Conservation (phyloP, 1,139 yeast genomes). For the Debaryomyces udenii region DNA sequence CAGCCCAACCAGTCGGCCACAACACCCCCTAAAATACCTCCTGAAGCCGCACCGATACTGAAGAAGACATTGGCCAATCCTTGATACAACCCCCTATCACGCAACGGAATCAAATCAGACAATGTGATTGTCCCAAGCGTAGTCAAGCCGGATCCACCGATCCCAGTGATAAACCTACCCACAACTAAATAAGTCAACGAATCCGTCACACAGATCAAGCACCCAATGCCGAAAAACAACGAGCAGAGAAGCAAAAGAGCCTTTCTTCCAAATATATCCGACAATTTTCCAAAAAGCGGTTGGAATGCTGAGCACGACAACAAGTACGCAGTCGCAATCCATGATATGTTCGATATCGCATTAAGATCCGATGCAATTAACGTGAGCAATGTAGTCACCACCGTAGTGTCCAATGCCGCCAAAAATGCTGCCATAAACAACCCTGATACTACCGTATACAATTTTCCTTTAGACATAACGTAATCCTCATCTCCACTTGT, state of each 20-base stretch:
- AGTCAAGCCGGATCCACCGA: constrained; percentile 61
- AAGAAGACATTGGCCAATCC: constrained; percentile 54
- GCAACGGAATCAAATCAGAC: constrained; percentile 54
- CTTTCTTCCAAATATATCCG: constrained; percentile 85
- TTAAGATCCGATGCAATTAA: constrained; percentile 48
- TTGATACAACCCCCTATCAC: constrained; percentile 57
- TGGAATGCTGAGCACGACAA: constrained; percentile 50
- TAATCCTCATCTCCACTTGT: constrained; percentile 26
- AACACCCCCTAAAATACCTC: constrained; percentile 67
- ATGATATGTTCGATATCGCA: constrained; percentile 43
- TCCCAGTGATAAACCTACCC: constrained; percentile 59
- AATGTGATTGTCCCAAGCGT: constrained; percentile 53
- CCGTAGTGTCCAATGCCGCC: constrained; percentile 50
- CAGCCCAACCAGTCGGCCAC: constrained; percentile 77
- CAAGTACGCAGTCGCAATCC: constrained; percentile 51
- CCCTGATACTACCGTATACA: constrained; percentile 35
- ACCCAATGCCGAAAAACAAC: constrained; percentile 41
- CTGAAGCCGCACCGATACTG: constrained; percentile 56
- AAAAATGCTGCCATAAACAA: constrained; percentile 43
- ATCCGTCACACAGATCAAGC: constrained; percentile 43
- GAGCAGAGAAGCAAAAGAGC: constrained; percentile 38
- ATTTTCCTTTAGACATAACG: constrained; percentile 37
- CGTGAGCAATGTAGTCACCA: constrained; percentile 47
- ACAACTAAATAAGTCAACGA: constrained; percentile 53
- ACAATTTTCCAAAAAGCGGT: constrained; percentile 82